These are phyloP conservation scores for Globomyces pollinis-pini DNA, from an alignment of 192 early-diverging fungal species.

Conservation along the genomic window DNA sequence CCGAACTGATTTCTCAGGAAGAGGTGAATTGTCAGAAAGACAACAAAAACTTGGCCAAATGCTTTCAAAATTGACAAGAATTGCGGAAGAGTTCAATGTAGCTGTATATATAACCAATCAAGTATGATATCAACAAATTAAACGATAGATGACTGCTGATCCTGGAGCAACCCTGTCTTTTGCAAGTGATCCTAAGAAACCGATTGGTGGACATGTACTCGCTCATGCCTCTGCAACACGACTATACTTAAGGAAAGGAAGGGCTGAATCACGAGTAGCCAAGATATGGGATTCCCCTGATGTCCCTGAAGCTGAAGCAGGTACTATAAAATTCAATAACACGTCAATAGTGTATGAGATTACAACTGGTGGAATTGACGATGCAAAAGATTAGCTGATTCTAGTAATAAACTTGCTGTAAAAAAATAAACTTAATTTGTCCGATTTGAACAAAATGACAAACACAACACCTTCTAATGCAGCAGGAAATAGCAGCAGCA, in stretches of 20 bases:
- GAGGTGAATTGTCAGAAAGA: conserved; percentile 78
- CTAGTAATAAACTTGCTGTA: not conserved
- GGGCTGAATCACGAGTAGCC: conserved; percentile 69
- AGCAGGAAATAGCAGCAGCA: too few species aligned
- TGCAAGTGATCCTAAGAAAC: conserved; percentile 82
- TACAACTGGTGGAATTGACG: conserved; percentile 65
- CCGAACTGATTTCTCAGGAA: conserved; percentile 71
- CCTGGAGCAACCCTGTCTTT: conserved; percentile 63
- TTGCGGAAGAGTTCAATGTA: conserved; percentile 81
- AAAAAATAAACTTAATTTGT: not conserved
- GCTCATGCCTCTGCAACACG: conserved; percentile 69
- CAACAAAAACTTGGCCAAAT: conserved; percentile 75
- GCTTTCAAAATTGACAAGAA: conserved; percentile 61
- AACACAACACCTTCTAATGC: too few species aligned
- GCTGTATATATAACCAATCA: conserved; percentile 76
- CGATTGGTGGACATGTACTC: conserved; percentile 65
- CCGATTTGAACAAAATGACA: too few species aligned
- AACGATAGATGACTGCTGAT: conserved; percentile 49
- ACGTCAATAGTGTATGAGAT: conserved; percentile 57
- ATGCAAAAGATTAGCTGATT: conserved; percentile 50
- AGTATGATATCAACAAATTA: too few species aligned
- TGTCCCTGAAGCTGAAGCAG: conserved; percentile 44
- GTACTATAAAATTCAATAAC: conserved; percentile 8
- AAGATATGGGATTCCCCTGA: conserved; percentile 84
- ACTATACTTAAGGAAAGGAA: conserved; percentile 70